Percentiles rank a stretch among this genome's conserved stretches.
These are phyloP conservation scores for Fusarium pininemorale DNA, from an alignment of 2,329 filamentous ascomycete genomes.

Conservation along the genomic window DNA sequence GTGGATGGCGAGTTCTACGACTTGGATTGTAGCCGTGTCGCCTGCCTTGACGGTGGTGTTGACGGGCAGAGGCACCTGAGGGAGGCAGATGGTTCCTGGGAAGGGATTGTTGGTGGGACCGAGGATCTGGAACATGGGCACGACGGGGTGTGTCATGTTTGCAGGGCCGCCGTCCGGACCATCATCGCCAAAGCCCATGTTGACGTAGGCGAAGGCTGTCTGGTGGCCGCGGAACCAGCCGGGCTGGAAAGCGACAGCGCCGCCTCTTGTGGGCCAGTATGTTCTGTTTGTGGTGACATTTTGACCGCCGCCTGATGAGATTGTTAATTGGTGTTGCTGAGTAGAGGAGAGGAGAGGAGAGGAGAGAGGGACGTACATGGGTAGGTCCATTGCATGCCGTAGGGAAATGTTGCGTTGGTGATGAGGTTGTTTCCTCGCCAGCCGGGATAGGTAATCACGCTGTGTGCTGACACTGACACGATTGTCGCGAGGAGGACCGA, in stretches of 20 bases:
- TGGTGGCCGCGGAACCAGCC: conserved; percentile 95
- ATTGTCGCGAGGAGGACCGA: conserved; percentile 58
- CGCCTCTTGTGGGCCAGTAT: conserved; percentile 88
- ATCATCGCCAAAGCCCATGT: conserved; percentile 82
- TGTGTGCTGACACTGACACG: conserved; percentile 72
- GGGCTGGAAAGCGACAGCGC: conserved; percentile 89
- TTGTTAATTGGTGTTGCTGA: conserved; percentile 13
- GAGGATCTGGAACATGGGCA: conserved; percentile 81
- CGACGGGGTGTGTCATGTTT: conserved; percentile 89
- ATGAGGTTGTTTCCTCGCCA: conserved; percentile 88
- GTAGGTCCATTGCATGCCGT: conserved; percentile 95
- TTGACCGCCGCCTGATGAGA: conserved; percentile 79
- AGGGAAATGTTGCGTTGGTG: conserved; percentile 81
- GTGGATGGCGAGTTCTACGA: conserved; percentile 84
- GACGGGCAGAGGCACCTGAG: conserved; percentile 84
- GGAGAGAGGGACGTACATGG: conserved; percentile 74
- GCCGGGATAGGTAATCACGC: conserved; percentile 85
- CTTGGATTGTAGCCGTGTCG: conserved; percentile 90
- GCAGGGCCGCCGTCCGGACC: conserved; percentile 71
- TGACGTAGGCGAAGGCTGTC: conserved; percentile 86
- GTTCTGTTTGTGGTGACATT: conserved; percentile 82
- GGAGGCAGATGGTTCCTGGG: conserved; percentile 86
- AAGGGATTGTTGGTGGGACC: conserved; percentile 87
- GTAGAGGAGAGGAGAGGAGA: neutral
- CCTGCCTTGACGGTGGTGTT: conserved; percentile 77